Evolutionary conservation across 2,329 filamentous ascomycete genomes (phyloP).

Genomic region (Tolypocladium ophioglossoides): DNA sequence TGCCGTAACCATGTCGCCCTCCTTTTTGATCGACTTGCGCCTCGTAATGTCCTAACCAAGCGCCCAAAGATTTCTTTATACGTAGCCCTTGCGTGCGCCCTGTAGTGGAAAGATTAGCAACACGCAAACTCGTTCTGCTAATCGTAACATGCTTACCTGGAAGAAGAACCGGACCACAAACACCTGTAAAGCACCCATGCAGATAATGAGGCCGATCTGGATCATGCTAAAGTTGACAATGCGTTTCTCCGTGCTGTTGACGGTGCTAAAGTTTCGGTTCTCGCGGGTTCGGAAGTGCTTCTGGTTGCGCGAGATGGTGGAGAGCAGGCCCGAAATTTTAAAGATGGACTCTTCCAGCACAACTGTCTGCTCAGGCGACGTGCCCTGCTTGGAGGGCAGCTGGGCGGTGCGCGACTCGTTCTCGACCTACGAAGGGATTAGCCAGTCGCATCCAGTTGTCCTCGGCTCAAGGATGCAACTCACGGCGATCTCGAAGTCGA

Average conservation of each 20-base stretch:
- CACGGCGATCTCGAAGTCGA: slow-evolving; percentile 91
- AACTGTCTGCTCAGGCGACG: slow-evolving; percentile 78
- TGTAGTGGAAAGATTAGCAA: slow-evolving; percentile 17
- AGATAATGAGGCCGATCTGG: slow-evolving; percentile 82
- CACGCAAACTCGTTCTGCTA: too few relatives aligned
- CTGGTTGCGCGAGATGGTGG: slow-evolving; percentile 90
- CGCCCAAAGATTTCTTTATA: slow-evolving; percentile 31
- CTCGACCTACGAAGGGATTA: slow-evolving; percentile 55
- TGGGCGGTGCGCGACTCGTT: slow-evolving; percentile 67
- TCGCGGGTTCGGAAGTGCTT: slow-evolving; percentile 99
- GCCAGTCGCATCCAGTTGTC: neutral
- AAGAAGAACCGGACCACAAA: slow-evolving; percentile 99
- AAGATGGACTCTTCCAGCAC: slow-evolving; percentile 88
- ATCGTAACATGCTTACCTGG: slow-evolving; percentile 46
- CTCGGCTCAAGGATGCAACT: neutral
- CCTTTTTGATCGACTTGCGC: neutral
- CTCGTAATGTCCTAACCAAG: neutral
- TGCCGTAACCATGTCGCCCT: neutral
- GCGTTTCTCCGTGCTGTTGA: slow-evolving; percentile 85
- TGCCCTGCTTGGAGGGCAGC: slow-evolving; percentile 81
- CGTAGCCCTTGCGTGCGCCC: slow-evolving; percentile 60
- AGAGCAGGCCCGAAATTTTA: slow-evolving; percentile 86
- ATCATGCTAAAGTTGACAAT: slow-evolving; percentile 98
- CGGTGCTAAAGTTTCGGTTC: slow-evolving; percentile 98
- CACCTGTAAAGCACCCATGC: slow-evolving; percentile 93